phyloP scores from a whole-genome alignment of 129 eudicot genomes.

The Heracleum sosnowskyi region DNA sequence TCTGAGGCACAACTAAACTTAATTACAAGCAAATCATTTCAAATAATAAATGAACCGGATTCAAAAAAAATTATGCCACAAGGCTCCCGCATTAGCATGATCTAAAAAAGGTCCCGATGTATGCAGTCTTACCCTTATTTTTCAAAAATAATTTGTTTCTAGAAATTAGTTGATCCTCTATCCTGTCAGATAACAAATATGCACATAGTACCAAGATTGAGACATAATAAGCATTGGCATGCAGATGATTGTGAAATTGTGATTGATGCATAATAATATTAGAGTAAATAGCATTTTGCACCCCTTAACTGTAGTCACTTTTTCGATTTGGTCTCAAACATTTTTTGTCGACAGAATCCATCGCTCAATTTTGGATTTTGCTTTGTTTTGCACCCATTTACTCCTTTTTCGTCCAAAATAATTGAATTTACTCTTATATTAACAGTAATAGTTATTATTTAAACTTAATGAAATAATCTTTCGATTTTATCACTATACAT shows the following conservation, averaged over 20 bases:
- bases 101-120: background rate
- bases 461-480: too few relatives aligned
- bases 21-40: background rate
- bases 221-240: background rate
- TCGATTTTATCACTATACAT: too few relatives aligned
- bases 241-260: background rate
- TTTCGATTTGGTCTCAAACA: too few relatives aligned
- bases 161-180: background rate
- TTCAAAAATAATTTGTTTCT: background rate
- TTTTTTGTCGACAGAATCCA: too few relatives aligned
- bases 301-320: too few relatives aligned
- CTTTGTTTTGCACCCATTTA: too few relatives aligned
- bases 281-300: too few relatives aligned
- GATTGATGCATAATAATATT: background rate
- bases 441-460: too few relatives aligned
- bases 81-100: background rate
- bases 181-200: background rate
- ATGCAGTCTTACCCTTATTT: background rate
- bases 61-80: background rate
- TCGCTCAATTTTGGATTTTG: too few relatives aligned
- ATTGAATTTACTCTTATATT: too few relatives aligned
- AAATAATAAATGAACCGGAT: background rate
- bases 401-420: too few relatives aligned
- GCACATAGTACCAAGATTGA: background rate
- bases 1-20: background rate